Evolutionary conservation across 495 filamentous ascomycete genomes (phyloP).

Genomic region (Penicillium tannophilum): DNA sequence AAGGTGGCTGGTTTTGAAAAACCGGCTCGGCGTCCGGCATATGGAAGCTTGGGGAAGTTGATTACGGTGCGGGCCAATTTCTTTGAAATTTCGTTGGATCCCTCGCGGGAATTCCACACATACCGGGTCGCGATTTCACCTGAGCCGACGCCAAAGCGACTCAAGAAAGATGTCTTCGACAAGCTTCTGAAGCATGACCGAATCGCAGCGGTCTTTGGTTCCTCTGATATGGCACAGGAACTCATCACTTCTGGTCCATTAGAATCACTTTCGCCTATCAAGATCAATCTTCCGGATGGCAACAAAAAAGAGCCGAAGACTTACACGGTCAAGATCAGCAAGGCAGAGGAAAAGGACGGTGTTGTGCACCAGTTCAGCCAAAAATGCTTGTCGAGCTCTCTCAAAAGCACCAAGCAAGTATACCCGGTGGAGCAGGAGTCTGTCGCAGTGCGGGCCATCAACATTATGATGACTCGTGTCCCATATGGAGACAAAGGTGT

Average conservation of each 20-base stretch:
- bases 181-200: conserved; percentile 1
- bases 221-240: conserved; percentile 21
- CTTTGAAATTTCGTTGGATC: conserved; percentile 32
- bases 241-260: conserved; percentile 12
- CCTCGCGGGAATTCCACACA: conserved; percentile 7
- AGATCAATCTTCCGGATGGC: neutral
- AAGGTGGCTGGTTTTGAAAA: neutral
- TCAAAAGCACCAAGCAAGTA: neutral
- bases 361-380: neutral
- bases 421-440: neutral
- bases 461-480: conserved; percentile 40
- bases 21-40: conserved; percentile 43
- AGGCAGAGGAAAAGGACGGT: neutral
- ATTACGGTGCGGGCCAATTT: conserved; percentile 50
- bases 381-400: neutral
- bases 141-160: conserved; percentile 5
- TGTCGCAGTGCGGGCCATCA: conserved; percentile 44
- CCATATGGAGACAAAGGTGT: conserved; percentile 11
- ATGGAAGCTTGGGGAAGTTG: conserved; percentile 39
- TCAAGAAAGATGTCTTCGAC: conserved; percentile 12
- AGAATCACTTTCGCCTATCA: neutral
- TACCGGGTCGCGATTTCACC: conserved; percentile 18
- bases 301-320: neutral
- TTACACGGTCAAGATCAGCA: neutral
- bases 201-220: neutral